Evolutionary conservation across 768 basidiomycete genomes (phyloP), one percentile per base, ranked within the genome.

Genomic region (Boletus rubroflammeus): DNA sequence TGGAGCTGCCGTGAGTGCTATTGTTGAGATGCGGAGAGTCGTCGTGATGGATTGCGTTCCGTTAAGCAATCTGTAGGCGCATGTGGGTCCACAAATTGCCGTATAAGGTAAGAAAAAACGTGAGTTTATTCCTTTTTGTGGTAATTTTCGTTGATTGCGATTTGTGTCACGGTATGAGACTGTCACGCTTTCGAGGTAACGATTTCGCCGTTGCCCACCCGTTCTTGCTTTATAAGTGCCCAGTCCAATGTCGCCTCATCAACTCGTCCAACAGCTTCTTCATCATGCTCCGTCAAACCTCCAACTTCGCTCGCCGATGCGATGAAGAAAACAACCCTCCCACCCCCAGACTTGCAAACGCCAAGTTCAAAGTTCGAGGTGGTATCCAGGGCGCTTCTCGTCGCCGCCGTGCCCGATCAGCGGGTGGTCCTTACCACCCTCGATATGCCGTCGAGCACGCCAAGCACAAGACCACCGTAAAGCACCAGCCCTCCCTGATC

Each of bases 361-460:
- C 53, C 21, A 62, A 58, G 35, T 39, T 47, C 23, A 68, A 63
- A 21, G 61, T 67, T 5, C 69, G 54, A 1, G 65, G 58, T 10
- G 69, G 69, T 34, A 70, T 70, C 5, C 68, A 72, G 23, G 70
- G 59, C 1, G 69, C 72, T 0, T 62, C 72, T 15, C 73, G 70
- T 47, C 75, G 77, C 11, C 73, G 78, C 31, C 74, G 78, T n/a
- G 68, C 66, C 17, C 73, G 73, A 35, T 57, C 61, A 6, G 63
- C 64, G 6, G 69, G 70, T 6, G 64, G 63, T 10, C 51, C 65
- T 1, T 57, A 65, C 28, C 66, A 66, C 25, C 59, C 73, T 10
- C 73, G 72, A 50, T 72, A 73, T 49, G 66, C 65, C 1, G 62
- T 73, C 26, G 70, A 70, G 34, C 74, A 75, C 14, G 75, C 79